A percentile compares a stretch with the other conserved stretches of the same genome.
These are phyloP conservation scores for Leptographium wingfieldii DNA, from an alignment of 2,329 filamentous ascomycete genomes.

Conservation along the genomic window DNA sequence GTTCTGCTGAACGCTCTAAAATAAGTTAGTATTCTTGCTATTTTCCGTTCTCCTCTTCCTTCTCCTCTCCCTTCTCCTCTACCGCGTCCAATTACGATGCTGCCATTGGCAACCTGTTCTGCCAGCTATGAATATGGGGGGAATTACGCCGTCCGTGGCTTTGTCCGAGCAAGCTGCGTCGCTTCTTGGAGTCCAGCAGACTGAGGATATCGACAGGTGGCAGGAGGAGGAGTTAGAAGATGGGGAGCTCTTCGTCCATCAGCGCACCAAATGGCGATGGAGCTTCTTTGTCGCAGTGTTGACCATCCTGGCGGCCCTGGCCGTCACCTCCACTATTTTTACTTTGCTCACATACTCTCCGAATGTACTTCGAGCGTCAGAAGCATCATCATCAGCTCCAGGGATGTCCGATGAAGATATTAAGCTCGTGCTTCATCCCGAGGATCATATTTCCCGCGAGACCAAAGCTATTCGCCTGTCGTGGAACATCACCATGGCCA, in stretches of 20 bases:
- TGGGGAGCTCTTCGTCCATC: background rate
- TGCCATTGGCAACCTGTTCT: background rate
- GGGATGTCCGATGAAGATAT: slow-evolving; percentile 2
- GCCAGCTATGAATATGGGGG: background rate
- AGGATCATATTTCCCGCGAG: slow-evolving; percentile 26
- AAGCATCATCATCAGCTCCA: background rate
- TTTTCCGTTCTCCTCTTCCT: background rate
- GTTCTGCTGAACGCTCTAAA: background rate
- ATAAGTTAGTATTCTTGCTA: background rate
- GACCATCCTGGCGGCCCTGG: background rate
- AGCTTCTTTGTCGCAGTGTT: background rate
- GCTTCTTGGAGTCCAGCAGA: background rate
- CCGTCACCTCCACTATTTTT: slow-evolving; percentile 3
- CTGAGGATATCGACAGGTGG: background rate
- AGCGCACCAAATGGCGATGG: background rate
- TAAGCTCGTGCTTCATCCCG: slow-evolving; percentile 22
- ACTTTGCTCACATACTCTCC: background rate
- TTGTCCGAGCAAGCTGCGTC: background rate
- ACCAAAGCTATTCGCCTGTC: slow-evolving; percentile 20
- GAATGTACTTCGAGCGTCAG: background rate
- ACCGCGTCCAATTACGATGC: background rate
- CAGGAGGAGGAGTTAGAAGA: background rate
- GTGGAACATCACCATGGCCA: slow-evolving; percentile 28
- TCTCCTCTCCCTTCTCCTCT: background rate
- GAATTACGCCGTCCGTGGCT: background rate